Evolutionary conservation across 306 rosid genomes (phyloP), one percentile per base, ranked within the genome.

Genomic region (Lithocarpus polystachyus): DNA sequence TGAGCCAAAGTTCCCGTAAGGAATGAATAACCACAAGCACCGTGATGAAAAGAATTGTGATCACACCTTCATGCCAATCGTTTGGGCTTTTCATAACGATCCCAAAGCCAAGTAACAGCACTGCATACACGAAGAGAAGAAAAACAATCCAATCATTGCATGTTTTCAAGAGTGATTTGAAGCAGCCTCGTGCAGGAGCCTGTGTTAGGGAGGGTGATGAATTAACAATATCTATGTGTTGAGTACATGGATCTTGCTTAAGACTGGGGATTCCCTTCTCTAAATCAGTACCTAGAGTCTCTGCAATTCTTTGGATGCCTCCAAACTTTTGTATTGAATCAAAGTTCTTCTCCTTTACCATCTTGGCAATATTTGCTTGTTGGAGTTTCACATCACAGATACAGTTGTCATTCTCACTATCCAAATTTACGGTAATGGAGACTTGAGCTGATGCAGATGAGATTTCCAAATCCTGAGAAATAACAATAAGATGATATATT

Each of bases 271-370:
- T 74, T 37, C 71, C 83, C 0, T 6, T 26, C 19, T 72, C 5
- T 23, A 74, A 55, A 56, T 80, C 17, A 2, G 71, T 43, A 23
- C 17, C 3, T 23, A 80, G 40, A 65, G 79, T 71, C 48, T 74
- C n/a, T 2, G 79, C 83, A 24, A 68, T 55, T 67, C 71, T 75
- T n/a, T 35, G 3, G 20, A 67, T 51, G 33, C 83, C 83, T 74
- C 79, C 75, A 7, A 40, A 74, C 0, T 54, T 22, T 14, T 23
- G 33, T 14, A 80, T 26, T 69, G 75, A 60, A 20, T 61, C 55
- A 0, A 31, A n/a, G 29, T 61, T 18, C 29, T 52, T 22, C 24
- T 57, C 57, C 37, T 11, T 65, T 1, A 73, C 45, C 1, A 64
- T 73, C 43, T 72, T 54, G 45, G 57, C n/a, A 37, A 72, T 80